These are phyloP conservation scores for Diphasiastrum complanatum DNA, from an alignment of 83 land plant species.

Conservation along the genomic window DNA sequence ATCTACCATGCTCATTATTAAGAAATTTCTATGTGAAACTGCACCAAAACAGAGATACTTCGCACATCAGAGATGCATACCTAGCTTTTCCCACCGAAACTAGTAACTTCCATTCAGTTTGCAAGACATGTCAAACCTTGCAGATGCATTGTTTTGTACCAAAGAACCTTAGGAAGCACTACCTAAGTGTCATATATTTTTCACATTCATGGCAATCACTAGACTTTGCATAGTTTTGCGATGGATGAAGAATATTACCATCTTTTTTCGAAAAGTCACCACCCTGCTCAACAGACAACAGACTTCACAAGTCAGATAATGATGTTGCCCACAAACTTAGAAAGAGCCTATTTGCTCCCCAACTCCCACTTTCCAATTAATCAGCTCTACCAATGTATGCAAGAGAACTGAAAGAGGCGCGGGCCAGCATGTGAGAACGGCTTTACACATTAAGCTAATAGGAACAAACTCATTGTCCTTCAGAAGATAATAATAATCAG, in stretches of 20 bases:
- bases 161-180: not conserved
- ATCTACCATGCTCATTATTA: too few species aligned
- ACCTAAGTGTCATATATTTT: not conserved
- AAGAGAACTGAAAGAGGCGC: not conserved
- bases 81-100: too few species aligned
- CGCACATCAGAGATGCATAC: too few species aligned
- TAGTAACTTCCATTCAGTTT: too few species aligned
- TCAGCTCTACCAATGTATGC: not conserved
- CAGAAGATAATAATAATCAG: not conserved
- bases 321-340: not conserved
- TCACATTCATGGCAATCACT: not conserved
- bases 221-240: not conserved
- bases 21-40: too few species aligned
- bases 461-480: slow-evolving; percentile 2
- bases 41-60: too few species aligned
- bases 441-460: not conserved
- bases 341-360: not conserved
- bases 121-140: too few species aligned
- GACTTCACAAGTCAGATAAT: too few species aligned
- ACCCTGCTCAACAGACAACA: too few species aligned
- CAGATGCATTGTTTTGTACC: too few species aligned
- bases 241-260: slow-evolving; percentile 43
- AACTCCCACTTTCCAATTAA: not conserved
- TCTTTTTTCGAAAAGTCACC: slow-evolving; percentile 76
- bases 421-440: not conserved